Base-by-base conservation (phyloP, 306 rosid genomes). In the Dicorynia guianensis region DNA sequence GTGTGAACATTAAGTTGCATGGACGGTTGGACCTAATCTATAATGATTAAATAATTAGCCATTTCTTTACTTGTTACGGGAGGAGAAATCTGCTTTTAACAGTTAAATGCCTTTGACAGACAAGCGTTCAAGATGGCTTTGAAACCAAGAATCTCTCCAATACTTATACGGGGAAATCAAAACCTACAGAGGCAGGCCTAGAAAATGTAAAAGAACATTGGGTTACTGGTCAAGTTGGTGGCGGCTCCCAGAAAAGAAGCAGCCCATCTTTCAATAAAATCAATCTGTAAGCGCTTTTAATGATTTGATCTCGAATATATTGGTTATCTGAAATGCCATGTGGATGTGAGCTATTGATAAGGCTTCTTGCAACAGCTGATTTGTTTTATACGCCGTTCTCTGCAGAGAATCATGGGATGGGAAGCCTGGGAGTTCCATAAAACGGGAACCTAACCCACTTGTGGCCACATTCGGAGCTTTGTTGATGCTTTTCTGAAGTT, bases 381-480 rank as follows among this genome's bases (percentile, higher is more conserved):
- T 64, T 67, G 52, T 15, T 50, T 63, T 40, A 15, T 36, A 55
- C 62, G 49, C 47, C 76, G 47, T 64, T 79, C 54, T 80, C 77
- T 83, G 82, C 97, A 96, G 99, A 44, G 98, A 90, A 82, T 90
- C 99, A 30, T 92, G 98, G 98, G 92, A 89, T 60, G 89, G 85
- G 65, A 68, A 20, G 17, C 68, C 89, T 1, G 82, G 79, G 65
- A 83, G 64, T 11, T 64, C 92, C 0, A 63, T 33, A 20, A 90
- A 81, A 69, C 81, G 55, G 30, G 87, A 83, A 79, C 59, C 49
- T 61, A 90, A 89, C 78, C 94, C 93, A 4, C 56, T 96, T 67
- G 63, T 89, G 53, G 83, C 78, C 44, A 73, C 83, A 40, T 65
- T 90, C 35, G 90, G 81, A 78, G 85, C 85, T 33, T 88, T 59